phyloP scores from a whole-genome alignment of 106 monocot genomes.

The Allium sativum region DNA sequence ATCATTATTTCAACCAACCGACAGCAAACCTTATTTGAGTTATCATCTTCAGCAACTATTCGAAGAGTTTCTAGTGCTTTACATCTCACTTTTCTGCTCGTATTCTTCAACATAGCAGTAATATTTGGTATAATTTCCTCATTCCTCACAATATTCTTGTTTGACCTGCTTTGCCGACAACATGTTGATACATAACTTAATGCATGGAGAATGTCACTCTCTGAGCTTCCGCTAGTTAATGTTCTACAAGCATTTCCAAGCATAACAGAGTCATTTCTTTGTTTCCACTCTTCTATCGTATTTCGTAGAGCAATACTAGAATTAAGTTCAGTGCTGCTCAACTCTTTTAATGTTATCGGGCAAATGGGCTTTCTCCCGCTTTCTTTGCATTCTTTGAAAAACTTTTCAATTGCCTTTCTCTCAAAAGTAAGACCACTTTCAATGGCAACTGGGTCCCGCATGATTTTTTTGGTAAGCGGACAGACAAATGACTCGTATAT shows the following conservation, averaged over 20 bases:
- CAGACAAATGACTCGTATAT: slow-evolving; percentile 81
- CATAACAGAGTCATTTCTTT: slow-evolving; percentile 71
- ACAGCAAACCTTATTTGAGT: slow-evolving; percentile 68
- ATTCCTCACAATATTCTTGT: slow-evolving; percentile 43
- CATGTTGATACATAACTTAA: slow-evolving; percentile 41
- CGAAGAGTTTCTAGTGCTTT: slow-evolving; percentile 78
- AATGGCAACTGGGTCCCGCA: slow-evolving; percentile 76
- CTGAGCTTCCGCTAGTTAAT: slow-evolving; percentile 51
- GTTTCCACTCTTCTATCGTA: slow-evolving; percentile 88
- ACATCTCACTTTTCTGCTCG: slow-evolving; percentile 51
- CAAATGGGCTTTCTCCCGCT: slow-evolving; percentile 48
- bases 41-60: slow-evolving; percentile 68
- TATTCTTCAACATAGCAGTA: slow-evolving; percentile 67
- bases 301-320: slow-evolving; percentile 74
- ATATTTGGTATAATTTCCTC: slow-evolving; percentile 47
- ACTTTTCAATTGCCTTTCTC: slow-evolving; percentile 78
- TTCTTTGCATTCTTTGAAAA: slow-evolving; percentile 63
- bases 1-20: neutral
- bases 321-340: slow-evolving; percentile 51
- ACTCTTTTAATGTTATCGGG: slow-evolving; percentile 54
- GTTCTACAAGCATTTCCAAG: slow-evolving; percentile 56
- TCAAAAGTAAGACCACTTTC: slow-evolving; percentile 85
- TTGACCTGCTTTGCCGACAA: slow-evolving; percentile 51
- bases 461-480: slow-evolving; percentile 74
- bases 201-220: slow-evolving; percentile 56